Base-by-base conservation (phyloP, 345 rosid species). In the Eucalyptus pumila region DNA sequence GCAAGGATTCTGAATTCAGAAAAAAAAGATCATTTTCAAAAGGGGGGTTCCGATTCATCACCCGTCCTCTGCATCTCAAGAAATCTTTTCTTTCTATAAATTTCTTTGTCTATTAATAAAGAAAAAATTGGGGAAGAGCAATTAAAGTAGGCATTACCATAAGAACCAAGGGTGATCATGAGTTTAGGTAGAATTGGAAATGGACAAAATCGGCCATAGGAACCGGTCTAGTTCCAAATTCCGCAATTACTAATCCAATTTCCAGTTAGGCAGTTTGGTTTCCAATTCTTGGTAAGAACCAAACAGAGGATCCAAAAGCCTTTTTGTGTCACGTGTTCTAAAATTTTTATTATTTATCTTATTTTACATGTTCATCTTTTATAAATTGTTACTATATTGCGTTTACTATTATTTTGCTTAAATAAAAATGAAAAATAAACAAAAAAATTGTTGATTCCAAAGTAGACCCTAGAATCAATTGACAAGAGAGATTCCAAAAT, bases 181-280 rank as follows among this genome's bases (percentile, higher is more conserved):
- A 56, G 62, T 19, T 52, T 5, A 0, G 2, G 62, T 56, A 56
- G 62, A 56, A 56, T 56, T 6, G 3, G 62, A 56, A 56, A 56
- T 56, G 30, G 30, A 56, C 30, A 24, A 56, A 24, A 56, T 23
- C 30, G 1, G 30, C 30, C 30, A 56, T 56, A 24, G 3, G 30
- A 24, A 24, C 62, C 0, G 3, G 30, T 24, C 62, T 10, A 23
- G 13, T 56, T 56, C 30, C 13, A 56, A 26, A 30, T 56, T 24
- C 0, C 1, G 3, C 30, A 26, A 56, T 1, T 11, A 56, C 62
- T 26, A 56, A 1, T 24, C 13, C 3, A 10, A 56, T 56, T 24
- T 14, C 13, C 0, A 24, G 2, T 56, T 24, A 24, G 0, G 3
- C 3, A 1, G 0, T 56, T 56, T 2, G 30, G 1, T 24, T 24